Conservation (phyloP, 345 rosid species). For the Microthlaspi erraticum region DNA sequence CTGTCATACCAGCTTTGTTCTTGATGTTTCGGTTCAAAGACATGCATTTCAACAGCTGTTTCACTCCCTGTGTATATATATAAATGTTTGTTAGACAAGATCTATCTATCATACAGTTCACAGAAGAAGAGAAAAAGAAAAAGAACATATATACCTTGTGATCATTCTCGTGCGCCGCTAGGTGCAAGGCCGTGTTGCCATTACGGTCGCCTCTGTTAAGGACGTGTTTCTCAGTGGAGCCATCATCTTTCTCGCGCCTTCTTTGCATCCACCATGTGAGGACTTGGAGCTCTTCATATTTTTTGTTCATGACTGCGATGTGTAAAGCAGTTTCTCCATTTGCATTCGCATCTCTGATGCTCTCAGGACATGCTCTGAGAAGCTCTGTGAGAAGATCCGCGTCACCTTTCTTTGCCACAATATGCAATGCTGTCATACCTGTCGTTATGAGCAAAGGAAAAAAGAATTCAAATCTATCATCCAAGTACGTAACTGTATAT, state of each 20-base stretch:
- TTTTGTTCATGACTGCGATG: too few species aligned
- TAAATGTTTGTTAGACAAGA: background rate
- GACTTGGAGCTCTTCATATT: constrained; percentile 28
- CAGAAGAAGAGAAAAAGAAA: too few species aligned
- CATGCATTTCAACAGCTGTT: constrained; percentile 14
- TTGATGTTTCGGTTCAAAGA: constrained; percentile 7
- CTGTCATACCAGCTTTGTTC: constrained; percentile 1
- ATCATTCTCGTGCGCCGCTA: constrained; percentile 1
- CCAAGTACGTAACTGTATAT: too few species aligned
- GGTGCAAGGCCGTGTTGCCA: constrained; percentile 35
- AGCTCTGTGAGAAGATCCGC: background rate
- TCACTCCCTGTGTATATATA: constrained; percentile 23
- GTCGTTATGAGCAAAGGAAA: background rate
- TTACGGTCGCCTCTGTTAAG: constrained; percentile 19
- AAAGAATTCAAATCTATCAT: too few species aligned
- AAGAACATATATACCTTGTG: constrained; percentile 25
- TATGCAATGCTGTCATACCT: constrained; percentile 39
- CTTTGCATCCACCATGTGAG: constrained; percentile 8
- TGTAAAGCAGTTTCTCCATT: too few species aligned
- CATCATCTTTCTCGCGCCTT: background rate
- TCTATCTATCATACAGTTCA: background rate
- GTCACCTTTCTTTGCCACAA: background rate
- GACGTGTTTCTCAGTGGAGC: background rate
- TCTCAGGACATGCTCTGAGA: too few species aligned
- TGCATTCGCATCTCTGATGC: too few species aligned